Percentiles rank a stretch among this genome's conserved stretches.
These are phyloP conservation scores for Zea luxurians DNA, from an alignment of 176 grass and related monocot genomes.

Conservation along the genomic window DNA sequence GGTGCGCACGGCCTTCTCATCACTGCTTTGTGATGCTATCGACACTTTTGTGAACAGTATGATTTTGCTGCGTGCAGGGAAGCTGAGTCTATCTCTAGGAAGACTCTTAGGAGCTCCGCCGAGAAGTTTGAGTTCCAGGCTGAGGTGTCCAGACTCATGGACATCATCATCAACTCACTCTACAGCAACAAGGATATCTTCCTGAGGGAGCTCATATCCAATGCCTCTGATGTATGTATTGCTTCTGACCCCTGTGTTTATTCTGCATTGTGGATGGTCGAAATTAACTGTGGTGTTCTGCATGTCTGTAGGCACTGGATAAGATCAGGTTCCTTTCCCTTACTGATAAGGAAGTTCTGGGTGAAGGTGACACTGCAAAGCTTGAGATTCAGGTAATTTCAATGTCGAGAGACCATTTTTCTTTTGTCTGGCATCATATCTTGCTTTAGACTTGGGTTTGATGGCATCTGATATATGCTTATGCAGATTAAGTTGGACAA, in stretches of 20 bases:
- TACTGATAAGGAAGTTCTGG: conserved; percentile 87
- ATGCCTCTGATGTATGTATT: conserved; percentile 83
- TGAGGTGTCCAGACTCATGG: conserved; percentile 97
- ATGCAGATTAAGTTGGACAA: conserved; percentile 97
- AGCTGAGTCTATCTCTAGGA: conserved; percentile 90
- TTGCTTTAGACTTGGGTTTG: not conserved
- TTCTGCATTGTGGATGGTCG: not conserved
- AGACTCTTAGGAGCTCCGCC: conserved; percentile 68
- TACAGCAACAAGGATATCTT: conserved; percentile 99
- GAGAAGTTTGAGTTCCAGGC: conserved; percentile 99
- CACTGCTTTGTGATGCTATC: not conserved
- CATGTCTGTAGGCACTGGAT: conserved; percentile 71
- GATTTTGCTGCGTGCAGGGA: conserved; percentile 52
- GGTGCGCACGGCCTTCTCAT: conserved; percentile 24
- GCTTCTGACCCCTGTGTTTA: not conserved
- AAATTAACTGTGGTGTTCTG: not conserved
- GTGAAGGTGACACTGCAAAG: conserved; percentile 84
- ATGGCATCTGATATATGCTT: conserved; percentile 11
- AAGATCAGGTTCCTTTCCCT: conserved; percentile 95
- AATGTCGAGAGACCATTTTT: not conserved
- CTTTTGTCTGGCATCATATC: not conserved
- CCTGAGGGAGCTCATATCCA: conserved; percentile 95
- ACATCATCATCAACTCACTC: conserved; percentile 98
- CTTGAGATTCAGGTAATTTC: conserved; percentile 86
- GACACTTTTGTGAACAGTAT: conserved; percentile 9